phyloP scores from a whole-genome alignment of 2,329 filamentous ascomycete genomes.

The Cladosporium cucumerinum region DNA sequence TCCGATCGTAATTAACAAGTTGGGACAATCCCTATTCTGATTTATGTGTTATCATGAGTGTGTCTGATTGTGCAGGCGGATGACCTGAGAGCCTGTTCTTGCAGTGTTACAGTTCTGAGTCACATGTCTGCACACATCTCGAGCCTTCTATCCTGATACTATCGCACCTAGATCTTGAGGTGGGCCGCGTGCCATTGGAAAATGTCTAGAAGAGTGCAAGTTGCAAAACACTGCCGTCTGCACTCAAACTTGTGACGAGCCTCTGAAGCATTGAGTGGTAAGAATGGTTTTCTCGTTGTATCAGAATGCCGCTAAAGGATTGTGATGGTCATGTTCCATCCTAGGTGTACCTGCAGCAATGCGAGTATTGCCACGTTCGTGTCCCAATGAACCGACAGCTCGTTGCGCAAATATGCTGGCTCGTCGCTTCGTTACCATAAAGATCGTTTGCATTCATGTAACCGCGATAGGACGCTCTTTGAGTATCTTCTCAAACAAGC shows the following conservation, averaged over 20 bases:
- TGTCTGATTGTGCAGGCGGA: neutral
- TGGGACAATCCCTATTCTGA: slow-evolving; percentile 1
- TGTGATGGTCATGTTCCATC: neutral
- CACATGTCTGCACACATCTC: neutral
- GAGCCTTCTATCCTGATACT: neutral
- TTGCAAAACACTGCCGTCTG: neutral
- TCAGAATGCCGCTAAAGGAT: neutral
- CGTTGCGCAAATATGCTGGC: neutral
- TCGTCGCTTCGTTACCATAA: neutral
- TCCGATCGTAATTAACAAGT: slow-evolving; percentile 19
- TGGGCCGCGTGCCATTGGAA: neutral
- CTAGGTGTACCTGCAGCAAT: neutral
- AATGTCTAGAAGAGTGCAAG: neutral
- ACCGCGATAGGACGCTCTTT: slow-evolving; percentile 13
- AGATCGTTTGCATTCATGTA: neutral
- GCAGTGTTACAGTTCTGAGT: neutral
- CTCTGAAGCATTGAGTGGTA: neutral
- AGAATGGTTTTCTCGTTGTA: neutral
- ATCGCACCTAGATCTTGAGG: neutral
- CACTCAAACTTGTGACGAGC: neutral
- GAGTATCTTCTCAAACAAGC: slow-evolving; percentile 37
- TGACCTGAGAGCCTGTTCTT: neutral
- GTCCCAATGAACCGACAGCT: neutral
- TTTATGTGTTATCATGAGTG: neutral
- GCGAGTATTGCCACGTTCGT: neutral